Conservation (phyloP, 352 stramenopile genomes). For the Globisporangium nunn region DNA sequence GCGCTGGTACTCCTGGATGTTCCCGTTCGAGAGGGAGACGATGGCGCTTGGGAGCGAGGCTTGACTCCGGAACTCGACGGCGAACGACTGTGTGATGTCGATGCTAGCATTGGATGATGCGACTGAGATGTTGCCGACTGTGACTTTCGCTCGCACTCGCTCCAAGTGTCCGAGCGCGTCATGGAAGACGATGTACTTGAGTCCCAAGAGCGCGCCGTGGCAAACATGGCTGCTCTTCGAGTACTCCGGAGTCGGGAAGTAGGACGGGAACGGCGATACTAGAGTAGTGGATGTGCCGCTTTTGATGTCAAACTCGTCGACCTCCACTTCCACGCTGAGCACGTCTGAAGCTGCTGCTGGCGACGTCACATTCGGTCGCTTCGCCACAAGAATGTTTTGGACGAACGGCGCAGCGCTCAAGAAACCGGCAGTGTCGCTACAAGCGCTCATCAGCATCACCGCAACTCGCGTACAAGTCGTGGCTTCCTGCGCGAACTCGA, state of each 20-base stretch:
- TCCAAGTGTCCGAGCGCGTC: slow-evolving; percentile 23
- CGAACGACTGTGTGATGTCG: slow-evolving; percentile 23
- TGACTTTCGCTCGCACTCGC: slow-evolving; percentile 14
- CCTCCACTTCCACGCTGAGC: slow-evolving; percentile 13
- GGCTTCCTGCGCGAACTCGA: slow-evolving; percentile 10
- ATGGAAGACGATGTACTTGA: slow-evolving; percentile 25
- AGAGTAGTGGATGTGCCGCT: background rate
- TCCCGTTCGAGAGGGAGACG: slow-evolving; percentile 25
- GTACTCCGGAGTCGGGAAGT: slow-evolving; percentile 18
- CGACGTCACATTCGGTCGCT: slow-evolving; percentile 15
- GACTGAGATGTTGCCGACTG: slow-evolving; percentile 16
- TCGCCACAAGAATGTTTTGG: slow-evolving; percentile 16
- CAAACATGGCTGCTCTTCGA: slow-evolving; percentile 9
- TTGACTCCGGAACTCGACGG: slow-evolving; percentile 24
- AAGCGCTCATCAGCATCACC: slow-evolving; percentile 10
- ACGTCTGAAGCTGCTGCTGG: background rate
- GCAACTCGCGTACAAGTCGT: slow-evolving; percentile 11
- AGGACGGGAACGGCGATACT: slow-evolving; percentile 13
- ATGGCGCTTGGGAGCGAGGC: slow-evolving; percentile 3
- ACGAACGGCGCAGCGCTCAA: slow-evolving; percentile 16
- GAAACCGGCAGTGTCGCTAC: slow-evolving; percentile 1
- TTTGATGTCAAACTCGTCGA: slow-evolving; percentile 12
- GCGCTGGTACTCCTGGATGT: slow-evolving; percentile 24
- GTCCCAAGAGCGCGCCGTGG: slow-evolving; percentile 14
- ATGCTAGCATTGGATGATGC: background rate